Conservation (phyloP, 768 basidiomycete genomes). For the Mycena rebaudengoi region DNA sequence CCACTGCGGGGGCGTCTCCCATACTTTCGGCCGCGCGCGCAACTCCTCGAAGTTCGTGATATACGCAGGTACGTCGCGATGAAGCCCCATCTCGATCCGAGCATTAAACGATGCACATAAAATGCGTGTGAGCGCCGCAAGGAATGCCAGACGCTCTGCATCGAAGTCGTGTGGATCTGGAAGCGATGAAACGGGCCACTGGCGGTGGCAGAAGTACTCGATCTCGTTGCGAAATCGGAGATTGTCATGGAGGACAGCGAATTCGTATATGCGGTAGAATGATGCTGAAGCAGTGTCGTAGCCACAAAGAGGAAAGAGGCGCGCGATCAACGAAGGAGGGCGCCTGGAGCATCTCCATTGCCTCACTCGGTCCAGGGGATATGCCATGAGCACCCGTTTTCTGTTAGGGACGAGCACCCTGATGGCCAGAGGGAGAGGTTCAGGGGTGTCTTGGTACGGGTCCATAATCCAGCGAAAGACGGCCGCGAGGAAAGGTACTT, state of each 20-base stretch:
- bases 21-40: too few relatives aligned
- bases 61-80: slow-evolving; percentile 23
- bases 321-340: not conserved
- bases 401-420: not conserved
- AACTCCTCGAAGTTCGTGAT: too few relatives aligned
- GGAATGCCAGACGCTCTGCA: slow-evolving; percentile 34
- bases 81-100: too few relatives aligned
- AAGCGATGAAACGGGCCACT: slow-evolving; percentile 28
- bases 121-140: slow-evolving; percentile 37
- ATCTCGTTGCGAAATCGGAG: slow-evolving; percentile 41
- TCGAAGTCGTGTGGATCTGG: slow-evolving; percentile 30
- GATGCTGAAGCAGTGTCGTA: slow-evolving; percentile 40
- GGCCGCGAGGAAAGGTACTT: not conserved
- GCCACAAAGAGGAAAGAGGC: not conserved
- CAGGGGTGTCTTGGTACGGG: not conserved
- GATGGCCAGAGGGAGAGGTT: not conserved
- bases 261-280: slow-evolving; percentile 44
- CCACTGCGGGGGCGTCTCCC: too few relatives aligned
- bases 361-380: not conserved
- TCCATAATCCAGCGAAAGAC: slow-evolving; percentile 2
- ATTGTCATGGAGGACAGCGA: slow-evolving; percentile 34
- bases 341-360: not conserved
- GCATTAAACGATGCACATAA: slow-evolving; percentile 38
- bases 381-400: not conserved
- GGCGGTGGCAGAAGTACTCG: slow-evolving; percentile 41